These are phyloP conservation scores for Yamadazyma triangularis DNA, from an alignment of 1,139 yeast genomes.

Conservation along the genomic window DNA sequence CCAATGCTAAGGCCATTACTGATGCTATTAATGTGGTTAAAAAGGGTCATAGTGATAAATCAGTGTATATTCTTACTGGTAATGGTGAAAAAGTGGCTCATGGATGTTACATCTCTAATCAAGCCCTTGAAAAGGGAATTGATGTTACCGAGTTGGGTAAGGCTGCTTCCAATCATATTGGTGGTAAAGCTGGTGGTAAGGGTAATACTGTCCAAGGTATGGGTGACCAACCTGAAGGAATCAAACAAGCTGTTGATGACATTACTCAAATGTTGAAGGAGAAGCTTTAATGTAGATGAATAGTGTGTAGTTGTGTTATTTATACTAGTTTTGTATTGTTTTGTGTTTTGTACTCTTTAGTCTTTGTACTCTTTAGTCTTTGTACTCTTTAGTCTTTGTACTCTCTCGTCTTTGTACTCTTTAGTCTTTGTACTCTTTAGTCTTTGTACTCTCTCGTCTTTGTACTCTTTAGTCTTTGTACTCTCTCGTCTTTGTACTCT, in stretches of 20 bases:
- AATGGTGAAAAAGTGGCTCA: slow-evolving; percentile 81
- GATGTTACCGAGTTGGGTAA: slow-evolving; percentile 74
- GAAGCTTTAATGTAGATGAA: no score
- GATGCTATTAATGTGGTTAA: slow-evolving; percentile 87
- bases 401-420: no score
- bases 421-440: no score
- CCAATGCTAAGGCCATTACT: slow-evolving; percentile 90
- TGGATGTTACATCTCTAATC: slow-evolving; percentile 83
- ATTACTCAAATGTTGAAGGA: slow-evolving; percentile 30
- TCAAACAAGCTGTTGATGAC: slow-evolving; percentile 68
- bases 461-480: no score
- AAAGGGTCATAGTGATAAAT: slow-evolving; percentile 69
- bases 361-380: no score
- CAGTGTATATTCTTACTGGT: slow-evolving; percentile 82
- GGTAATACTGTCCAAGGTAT: slow-evolving; percentile 96
- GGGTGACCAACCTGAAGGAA: slow-evolving; percentile 76
- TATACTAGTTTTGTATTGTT: no score
- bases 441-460: no score
- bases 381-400: no score
- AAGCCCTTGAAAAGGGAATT: slow-evolving; percentile 65
- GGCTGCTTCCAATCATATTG: slow-evolving; percentile 67
- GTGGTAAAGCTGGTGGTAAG: slow-evolving; percentile 99
- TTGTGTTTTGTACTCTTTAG: no score
- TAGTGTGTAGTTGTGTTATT: no score
- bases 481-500: no score